A percentile compares a stretch with the other conserved stretches of the same genome.
These are phyloP conservation scores for Conoideocrella luteorostrata DNA, from an alignment of 2,329 filamentous ascomycete genomes.

Conservation along the genomic window DNA sequence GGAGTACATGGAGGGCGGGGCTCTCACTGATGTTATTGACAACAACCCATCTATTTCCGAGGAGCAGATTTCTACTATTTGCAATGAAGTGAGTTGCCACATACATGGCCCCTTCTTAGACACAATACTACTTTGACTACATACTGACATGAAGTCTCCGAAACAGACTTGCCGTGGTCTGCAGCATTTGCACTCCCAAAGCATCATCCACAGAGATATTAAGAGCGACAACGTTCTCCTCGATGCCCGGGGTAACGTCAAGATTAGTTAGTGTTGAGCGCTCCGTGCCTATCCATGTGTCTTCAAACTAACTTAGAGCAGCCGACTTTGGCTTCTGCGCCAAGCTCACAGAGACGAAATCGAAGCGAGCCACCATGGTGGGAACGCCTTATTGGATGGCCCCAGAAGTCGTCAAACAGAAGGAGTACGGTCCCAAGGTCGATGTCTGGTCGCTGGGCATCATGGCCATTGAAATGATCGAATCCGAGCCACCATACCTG, in stretches of 20 bases:
- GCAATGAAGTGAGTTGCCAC: slow-evolving; percentile 66
- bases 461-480: slow-evolving; percentile 99
- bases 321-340: slow-evolving; percentile 99
- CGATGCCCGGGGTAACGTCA: slow-evolving; percentile 90
- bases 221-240: slow-evolving; percentile 98
- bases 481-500: slow-evolving; percentile 93
- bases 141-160: too few species aligned
- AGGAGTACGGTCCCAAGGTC: slow-evolving; percentile 96
- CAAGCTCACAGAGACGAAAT: slow-evolving; percentile 94
- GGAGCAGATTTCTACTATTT: slow-evolving; percentile 96
- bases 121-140: too few species aligned
- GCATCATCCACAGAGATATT: slow-evolving; percentile 98
- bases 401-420: slow-evolving; percentile 97
- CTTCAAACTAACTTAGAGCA: slow-evolving; percentile 35
- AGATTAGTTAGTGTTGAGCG: slow-evolving; percentile 68
- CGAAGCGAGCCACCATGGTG: slow-evolving; percentile 97
- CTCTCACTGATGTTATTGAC: slow-evolving; percentile 96
- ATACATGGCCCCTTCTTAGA: not conserved
- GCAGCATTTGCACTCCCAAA: slow-evolving; percentile 89
- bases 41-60: slow-evolving; percentile 92
- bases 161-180: slow-evolving; percentile 97
- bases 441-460: slow-evolving; percentile 99
- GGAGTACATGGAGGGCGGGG: slow-evolving; percentile 99
- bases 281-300: not conserved
- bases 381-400: slow-evolving; percentile 99